Base-by-base conservation (phyloP, 2,329 filamentous ascomycete species). In the Calonectria honghensis region DNA sequence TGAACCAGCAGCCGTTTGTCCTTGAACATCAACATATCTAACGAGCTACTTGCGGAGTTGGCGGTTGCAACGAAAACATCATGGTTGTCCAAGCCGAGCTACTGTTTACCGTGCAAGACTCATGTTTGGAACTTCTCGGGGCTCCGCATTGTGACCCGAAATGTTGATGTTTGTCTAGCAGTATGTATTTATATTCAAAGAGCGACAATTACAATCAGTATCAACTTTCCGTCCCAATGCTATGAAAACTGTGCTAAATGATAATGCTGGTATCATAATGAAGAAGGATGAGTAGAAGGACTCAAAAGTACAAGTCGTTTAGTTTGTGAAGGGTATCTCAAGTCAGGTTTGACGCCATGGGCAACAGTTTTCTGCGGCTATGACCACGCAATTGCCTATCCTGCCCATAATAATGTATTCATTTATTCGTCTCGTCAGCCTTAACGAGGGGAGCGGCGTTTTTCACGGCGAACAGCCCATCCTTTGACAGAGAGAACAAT, bases 401-500 rank as follows among this genome's bases (percentile, higher is more conserved):
- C 11, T 68, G 41, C n/a, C 48, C 41, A n/a, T 64, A 31, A 29
- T 27, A 51, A 32, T 50, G 37, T 66, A 10, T 71, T 52, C 27
- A 6, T 5, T 63, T 29, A 31, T 50, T 18, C n/a, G 39, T 37
- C 9, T 6, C 11, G 9, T n/a, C 16, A 13, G 35, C 50, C 50
- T 39, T 72, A 75, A 29, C 66, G 71, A 14, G 65, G 51, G 7
- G 68, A 50, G 14, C 51, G 51, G 27, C 75, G 68, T 65, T 74
- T 76, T 80, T 91, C 89, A 68, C 82, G 86, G 65, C 89, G 87
- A 20, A 91, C 85, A 6, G 95, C 95, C 95, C 95, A 98, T 32
- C 96, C 96, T 85, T 98, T 98, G 82, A 98, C 86, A 32, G 95
- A 94, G 74, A 98, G 91, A 14, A 94, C 87, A 35, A 96, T 81